Evolutionary conservation across 345 rosid species (phyloP).

Genomic region (Geranium brycei): DNA sequence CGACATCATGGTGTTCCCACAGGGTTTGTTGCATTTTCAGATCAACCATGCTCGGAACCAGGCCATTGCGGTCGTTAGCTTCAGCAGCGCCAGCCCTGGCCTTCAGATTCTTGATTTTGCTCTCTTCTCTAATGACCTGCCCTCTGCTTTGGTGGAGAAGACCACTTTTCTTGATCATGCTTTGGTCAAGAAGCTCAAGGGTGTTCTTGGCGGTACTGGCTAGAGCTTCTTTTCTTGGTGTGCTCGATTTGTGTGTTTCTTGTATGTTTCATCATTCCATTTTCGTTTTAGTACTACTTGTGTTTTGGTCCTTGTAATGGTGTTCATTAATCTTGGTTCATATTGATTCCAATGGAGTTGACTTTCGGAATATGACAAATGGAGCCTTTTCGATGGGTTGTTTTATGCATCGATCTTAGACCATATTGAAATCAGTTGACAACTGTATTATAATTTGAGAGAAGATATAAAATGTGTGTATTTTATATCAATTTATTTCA

Average conservation of each 20-base stretch:
- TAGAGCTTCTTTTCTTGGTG: constrained; percentile 10
- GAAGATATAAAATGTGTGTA: no score
- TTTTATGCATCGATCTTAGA: no score
- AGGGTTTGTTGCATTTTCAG: constrained; percentile 67
- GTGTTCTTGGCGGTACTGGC: constrained; percentile 70
- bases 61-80: constrained; percentile 46
- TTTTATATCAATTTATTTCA: no score
- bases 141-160: constrained; percentile 37
- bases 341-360: no score
- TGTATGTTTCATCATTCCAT: no score
- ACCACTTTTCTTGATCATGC: constrained; percentile 57
- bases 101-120: constrained; percentile 64
- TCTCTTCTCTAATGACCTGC: constrained; percentile 49
- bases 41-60: constrained; percentile 33
- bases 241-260: neutral
- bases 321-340: no score
- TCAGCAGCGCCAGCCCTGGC: constrained; percentile 62
- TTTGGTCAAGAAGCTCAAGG: constrained; percentile 72
- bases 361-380: no score
- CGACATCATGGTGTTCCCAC: constrained; percentile 66
- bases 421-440: no score
- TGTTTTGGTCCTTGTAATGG: no score
- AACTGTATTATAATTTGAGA: no score
- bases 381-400: no score
- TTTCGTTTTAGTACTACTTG: no score